Evolutionary conservation across 1,139 yeast genomes (phyloP), one percentile per base, ranked within the genome.

Genomic region (Yamadazyma triangularis): DNA sequence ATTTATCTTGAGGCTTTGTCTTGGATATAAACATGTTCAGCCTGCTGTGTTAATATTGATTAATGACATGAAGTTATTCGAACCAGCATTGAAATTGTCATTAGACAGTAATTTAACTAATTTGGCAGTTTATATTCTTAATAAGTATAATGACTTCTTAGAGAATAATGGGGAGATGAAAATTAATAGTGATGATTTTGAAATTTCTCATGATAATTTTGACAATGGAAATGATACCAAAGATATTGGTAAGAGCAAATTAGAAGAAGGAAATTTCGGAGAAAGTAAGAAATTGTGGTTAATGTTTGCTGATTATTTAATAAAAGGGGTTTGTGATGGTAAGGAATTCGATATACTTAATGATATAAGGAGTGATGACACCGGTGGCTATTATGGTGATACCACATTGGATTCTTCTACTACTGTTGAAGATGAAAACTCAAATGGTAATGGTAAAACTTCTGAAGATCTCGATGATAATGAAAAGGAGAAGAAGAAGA

Each of bases 51-150:
- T 75, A 36, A 72, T 91, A 21, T 77, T 84, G 44, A 75, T 89
- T 2, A 66, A 76, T 34, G 71, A 65, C 34, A 60, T 86, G 61
- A 76, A 70, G 4, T 64, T 83, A 29, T 85, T 70, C 49, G 95
- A 86, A 38, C 91, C 85, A 36, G 97, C 97, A 0, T 77, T 89
- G 24, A 67, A 70, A 30, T 52, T 89, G 36, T 93, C 96, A 0
- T 60, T 91, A 25, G 66, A 73, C 4, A 61, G 79, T 40, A 74
- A 76, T 28, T 62, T 83, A 46, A 59, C 80, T 6, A 81, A 79
- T 13, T 64, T 77, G 28, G 94, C 62, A 1, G 66, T 61, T 28
- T 56, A 53, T 39, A 63, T 67, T 2, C 44, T 68, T 30, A 51
- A 51, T 19, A 57, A 53, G 25, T 63, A 53, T 35, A 68, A 62